phyloP scores from a whole-genome alignment of 2,329 filamentous ascomycete species.

The Fusarium euwallaceae region DNA sequence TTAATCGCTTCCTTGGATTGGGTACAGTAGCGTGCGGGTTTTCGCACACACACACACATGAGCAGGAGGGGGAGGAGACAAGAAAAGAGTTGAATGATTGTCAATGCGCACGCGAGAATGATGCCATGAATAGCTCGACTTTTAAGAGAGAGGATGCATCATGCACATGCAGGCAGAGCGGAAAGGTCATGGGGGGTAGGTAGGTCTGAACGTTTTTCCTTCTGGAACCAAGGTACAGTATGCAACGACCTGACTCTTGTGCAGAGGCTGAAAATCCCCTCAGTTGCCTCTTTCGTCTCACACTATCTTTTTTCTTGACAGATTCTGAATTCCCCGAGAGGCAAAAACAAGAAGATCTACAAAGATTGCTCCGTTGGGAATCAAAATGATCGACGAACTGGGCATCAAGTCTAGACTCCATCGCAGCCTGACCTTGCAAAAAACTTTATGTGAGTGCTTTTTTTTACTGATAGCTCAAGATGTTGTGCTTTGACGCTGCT shows the following conservation, averaged over 20 bases:
- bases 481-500: constrained; percentile 24
- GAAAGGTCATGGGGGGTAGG: background rate
- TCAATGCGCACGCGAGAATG: constrained; percentile 27
- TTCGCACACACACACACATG: constrained; percentile 4
- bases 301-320: background rate
- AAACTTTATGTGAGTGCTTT: constrained; percentile 1
- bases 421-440: constrained; percentile 5
- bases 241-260: background rate
- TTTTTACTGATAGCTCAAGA: background rate
- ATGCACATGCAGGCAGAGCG: background rate
- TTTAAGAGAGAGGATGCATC: background rate
- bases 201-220: background rate
- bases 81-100: constrained; percentile 1
- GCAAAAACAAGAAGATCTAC: constrained; percentile 12
- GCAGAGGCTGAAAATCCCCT: background rate
- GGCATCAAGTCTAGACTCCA: constrained; percentile 30
- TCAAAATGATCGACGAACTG: constrained; percentile 35
- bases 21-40: constrained; percentile 9
- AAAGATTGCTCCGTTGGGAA: background rate
- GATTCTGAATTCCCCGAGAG: constrained; percentile 1
- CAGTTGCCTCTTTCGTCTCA: background rate
- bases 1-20: background rate
- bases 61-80: background rate
- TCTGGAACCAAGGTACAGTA: background rate
- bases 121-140: constrained; percentile 4